phyloP scores from a whole-genome alignment of 2,329 filamentous ascomycete genomes.

The Hymenoscyphus fraxineus region DNA sequence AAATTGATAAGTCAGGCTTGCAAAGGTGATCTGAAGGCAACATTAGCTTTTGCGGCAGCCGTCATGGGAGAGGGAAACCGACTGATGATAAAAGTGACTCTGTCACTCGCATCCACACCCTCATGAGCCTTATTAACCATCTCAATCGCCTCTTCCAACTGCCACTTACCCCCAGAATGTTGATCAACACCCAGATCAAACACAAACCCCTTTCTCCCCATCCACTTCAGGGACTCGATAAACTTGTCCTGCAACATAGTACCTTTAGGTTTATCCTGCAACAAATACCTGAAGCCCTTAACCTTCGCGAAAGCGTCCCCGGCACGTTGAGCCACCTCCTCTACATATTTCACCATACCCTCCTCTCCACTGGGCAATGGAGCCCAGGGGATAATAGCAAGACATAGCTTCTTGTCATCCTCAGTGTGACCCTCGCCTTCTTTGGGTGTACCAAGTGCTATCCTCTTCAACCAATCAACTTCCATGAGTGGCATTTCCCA shows the following conservation, averaged over 20 bases:
- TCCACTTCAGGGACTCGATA: conserved; percentile 60
- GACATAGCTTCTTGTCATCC: conserved; percentile 52
- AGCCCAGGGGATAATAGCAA: conserved; percentile 81
- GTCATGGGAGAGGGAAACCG: conserved; percentile 13
- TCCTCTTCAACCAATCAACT: conserved; percentile 62
- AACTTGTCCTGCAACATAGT: conserved; percentile 62
- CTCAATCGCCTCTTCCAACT: conserved; percentile 66
- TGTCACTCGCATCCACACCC: conserved; percentile 54
- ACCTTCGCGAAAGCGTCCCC: conserved; percentile 62
- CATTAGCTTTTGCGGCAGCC: neutral
- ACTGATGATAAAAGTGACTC: conserved; percentile 40
- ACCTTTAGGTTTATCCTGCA: conserved; percentile 71
- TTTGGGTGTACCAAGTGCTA: conserved; percentile 57
- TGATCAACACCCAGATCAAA: conserved; percentile 87
- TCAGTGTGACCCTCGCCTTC: conserved; percentile 55
- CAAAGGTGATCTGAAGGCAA: conserved; percentile 70
- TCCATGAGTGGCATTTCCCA: conserved; percentile 70
- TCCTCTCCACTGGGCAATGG: conserved; percentile 64
- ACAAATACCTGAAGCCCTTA: conserved; percentile 75
- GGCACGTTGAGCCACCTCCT: conserved; percentile 54
- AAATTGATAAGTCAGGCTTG: conserved; percentile 73
- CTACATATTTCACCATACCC: conserved; percentile 63
- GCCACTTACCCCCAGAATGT: conserved; percentile 68
- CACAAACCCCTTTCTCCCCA: conserved; percentile 59
- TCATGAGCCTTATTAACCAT: conserved; percentile 67